Base-by-base conservation (phyloP, 192 early-diverging fungal genomes). In the Umbelopsis sp. region DNA sequence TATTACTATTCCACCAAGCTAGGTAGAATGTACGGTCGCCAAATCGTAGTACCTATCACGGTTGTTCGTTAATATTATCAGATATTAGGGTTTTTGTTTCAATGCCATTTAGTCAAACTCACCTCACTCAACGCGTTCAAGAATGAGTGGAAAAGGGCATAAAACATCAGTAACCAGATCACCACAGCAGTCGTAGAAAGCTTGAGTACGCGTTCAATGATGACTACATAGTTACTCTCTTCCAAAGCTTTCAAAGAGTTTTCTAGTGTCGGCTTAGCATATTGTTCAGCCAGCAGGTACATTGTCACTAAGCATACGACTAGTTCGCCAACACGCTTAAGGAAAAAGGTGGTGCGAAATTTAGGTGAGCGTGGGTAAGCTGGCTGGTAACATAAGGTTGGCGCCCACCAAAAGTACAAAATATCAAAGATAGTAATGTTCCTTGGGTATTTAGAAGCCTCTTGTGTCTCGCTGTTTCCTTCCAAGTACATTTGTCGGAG, bases 91-190 rank as follows among this genome's bases (percentile, higher is more conserved):
- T 23, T 22, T 41, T 41, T 0, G 37, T 6, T 41, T 41, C 27
- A 6, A 4, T 6, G 69, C 5, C 4, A 46, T 16, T 61, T 16
- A 30, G 27, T n/a, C 12, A 33, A n/a, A 1, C 74, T 74, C 68
- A 86, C 85, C 81, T 93, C 92, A 7, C 91, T 90, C n/a, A 94
- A 72, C 5, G 90, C 87, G 69, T 96, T 96, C 49, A 95, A 81
- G 46, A 73, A 87, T 1, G 90, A 82, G 67, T 96, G 95, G 81
- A 96, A 96, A 13, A 94, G 77, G 16, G 88, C 84, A 49, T 93
- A 95, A 76, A 96, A 96, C 77, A 93, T 91, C n/a, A 95, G 72
- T n/a, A 96, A 82, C 95, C 95, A 96, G 49, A 96, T 87, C 1
- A 86, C 81, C 0, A 93, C 91, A 68, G 86, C 88, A 25, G 87